Percentiles rank a stretch among this genome's conserved stretches.
Conservation (phyloP, 225 moss, liverwort and hornwort genomes). For the Physcomitrium patens region DNA sequence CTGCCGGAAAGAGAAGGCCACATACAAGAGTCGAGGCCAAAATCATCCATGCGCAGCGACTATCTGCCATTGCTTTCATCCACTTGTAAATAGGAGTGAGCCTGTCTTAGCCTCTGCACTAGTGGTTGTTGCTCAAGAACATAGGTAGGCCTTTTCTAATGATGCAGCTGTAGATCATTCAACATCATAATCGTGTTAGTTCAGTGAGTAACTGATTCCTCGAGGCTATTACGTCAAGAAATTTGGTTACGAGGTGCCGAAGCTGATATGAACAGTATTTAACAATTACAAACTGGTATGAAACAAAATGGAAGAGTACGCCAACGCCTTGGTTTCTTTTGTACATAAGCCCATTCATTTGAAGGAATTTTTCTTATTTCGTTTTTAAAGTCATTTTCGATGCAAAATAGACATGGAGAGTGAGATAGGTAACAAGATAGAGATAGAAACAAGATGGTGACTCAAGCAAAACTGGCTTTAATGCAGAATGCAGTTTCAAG, state of each 20-base stretch:
- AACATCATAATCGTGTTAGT: conserved; percentile 12
- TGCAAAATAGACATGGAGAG: background rate
- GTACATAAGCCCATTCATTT: background rate
- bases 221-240: background rate
- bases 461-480: background rate
- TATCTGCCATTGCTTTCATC: conserved; percentile 32
- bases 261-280: background rate
- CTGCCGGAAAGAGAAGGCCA: conserved; percentile 32
- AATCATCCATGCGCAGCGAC: conserved; percentile 6
- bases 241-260: background rate
- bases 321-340: conserved; percentile 3
- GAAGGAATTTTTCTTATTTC: background rate
- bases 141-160: background rate
- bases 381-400: background rate
- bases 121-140: conserved; percentile 17
- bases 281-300: background rate
- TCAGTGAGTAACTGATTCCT: conserved; percentile 13
- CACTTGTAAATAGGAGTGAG: conserved; percentile 1
- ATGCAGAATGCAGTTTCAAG: too few relatives aligned
- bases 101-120: conserved; percentile 12
- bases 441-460: background rate
- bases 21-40: conserved; percentile 24
- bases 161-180: conserved; percentile 26
- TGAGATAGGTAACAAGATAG: background rate
- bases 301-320: background rate